phyloP scores from a whole-genome alignment of 1,284 basidiomycete species.

The Naganishia albida region DNA sequence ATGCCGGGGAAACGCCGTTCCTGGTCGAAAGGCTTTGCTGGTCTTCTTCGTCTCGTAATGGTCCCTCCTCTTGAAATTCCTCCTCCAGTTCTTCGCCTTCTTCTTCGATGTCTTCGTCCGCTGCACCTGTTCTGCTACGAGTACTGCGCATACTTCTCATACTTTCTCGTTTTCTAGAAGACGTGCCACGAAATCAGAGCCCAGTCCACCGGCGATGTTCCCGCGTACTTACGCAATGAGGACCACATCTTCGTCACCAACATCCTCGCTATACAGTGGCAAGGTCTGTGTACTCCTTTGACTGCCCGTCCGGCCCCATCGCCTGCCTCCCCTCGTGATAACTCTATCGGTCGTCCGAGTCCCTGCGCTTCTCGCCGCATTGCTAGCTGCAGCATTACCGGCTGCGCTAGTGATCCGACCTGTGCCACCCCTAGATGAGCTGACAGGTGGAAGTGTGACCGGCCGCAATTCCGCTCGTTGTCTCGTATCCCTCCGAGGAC shows the following conservation, averaged over 20 bases:
- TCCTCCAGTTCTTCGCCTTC: conserved; percentile 11
- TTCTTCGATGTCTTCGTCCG: conserved; percentile 12
- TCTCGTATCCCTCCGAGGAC: conserved; percentile 1
- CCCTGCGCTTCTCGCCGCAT: neutral
- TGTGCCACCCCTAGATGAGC: neutral
- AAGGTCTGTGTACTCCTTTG: conserved; percentile 33
- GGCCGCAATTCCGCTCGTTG: conserved; percentile 12
- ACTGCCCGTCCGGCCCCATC: conserved; percentile 32
- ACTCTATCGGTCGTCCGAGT: conserved; percentile 7
- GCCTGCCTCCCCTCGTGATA: conserved; percentile 30
- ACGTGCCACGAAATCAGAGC: neutral
- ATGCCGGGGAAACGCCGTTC: neutral
- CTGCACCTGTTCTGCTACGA: conserved; percentile 13
- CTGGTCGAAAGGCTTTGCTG: neutral
- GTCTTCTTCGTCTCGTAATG: neutral
- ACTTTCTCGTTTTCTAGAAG: conserved; percentile 33
- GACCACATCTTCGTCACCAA: conserved; percentile 33
- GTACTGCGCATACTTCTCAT: conserved; percentile 24
- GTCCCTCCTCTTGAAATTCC: neutral
- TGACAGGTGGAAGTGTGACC: conserved; percentile 19
- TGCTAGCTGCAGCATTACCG: neutral
- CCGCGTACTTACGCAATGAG: conserved; percentile 30
- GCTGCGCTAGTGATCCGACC: neutral
- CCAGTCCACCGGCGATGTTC: too few species aligned
- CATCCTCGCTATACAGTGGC: conserved; percentile 33